A percentile compares a stretch with the other conserved stretches of the same genome.
Conservation (phyloP, 306 rosid species). For the Cucurbita argyrosperma region DNA sequence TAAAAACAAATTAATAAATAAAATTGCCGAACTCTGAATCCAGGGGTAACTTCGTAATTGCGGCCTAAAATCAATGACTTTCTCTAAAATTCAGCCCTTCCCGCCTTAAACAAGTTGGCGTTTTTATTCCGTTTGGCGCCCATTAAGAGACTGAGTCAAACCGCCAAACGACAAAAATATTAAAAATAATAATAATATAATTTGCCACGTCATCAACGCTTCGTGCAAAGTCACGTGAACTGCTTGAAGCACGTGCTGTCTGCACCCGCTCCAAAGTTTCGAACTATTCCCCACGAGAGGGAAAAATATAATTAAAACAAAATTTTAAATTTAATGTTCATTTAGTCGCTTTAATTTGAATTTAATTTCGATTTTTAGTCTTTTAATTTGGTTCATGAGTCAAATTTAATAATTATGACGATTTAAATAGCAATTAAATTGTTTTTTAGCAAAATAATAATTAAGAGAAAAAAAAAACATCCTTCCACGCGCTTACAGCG, state of each 20-base stretch:
- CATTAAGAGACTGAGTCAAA: conserved; percentile 10
- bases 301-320: not conserved
- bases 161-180: not conserved
- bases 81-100: not conserved
- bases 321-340: no score
- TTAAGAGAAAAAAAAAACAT: no score
- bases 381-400: no score
- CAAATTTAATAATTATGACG: no score
- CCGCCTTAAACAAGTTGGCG: not conserved
- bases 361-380: no score
- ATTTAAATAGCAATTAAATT: no score
- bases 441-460: no score
- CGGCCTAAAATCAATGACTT: not conserved
- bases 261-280: not conserved
- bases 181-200: not conserved
- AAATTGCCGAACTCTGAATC: no score
- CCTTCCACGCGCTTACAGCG: not conserved
- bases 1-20: not conserved
- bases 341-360: no score
- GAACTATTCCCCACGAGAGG: not conserved
- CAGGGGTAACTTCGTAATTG: not conserved
- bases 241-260: not conserved
- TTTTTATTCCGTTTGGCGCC: not conserved
- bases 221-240: conserved; percentile 3
- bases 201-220: conserved; percentile 1